Percentiles rank a stretch among this genome's conserved stretches.
phyloP scores from a whole-genome alignment of 164 flowering plant species.

The Dillenia suffruticosa region DNA sequence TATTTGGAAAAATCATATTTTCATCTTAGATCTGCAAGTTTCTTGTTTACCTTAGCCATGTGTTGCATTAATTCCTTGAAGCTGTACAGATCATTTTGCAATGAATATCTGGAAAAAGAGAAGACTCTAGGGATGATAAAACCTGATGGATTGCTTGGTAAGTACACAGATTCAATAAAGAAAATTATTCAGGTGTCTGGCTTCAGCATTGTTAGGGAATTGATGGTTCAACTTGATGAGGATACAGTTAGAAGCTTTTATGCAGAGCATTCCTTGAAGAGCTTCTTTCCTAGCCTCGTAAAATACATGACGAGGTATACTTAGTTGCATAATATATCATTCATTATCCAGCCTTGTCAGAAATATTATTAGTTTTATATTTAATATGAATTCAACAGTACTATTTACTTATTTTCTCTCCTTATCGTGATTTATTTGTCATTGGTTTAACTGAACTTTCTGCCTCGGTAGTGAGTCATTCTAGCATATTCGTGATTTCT shows the following conservation, averaged over 20 bases:
- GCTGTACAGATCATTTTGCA: conserved; percentile 27
- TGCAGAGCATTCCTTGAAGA: conserved; percentile 64
- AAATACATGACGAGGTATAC: conserved; percentile 82
- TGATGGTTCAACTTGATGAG: conserved; percentile 45
- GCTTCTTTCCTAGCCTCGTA: conserved; percentile 66
- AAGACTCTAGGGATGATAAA: conserved; percentile 80
- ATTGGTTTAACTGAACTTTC: too few relatives aligned
- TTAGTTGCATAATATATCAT: background rate
- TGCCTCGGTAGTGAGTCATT: too few relatives aligned
- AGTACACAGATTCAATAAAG: conserved; percentile 49
- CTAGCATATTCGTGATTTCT: too few relatives aligned
- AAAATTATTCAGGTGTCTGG: conserved; percentile 46
- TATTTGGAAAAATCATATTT: too few relatives aligned
- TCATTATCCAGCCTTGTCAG: too few relatives aligned
- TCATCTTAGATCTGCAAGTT: too few relatives aligned
- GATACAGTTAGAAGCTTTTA: conserved; percentile 43
- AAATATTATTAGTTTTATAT: too few relatives aligned
- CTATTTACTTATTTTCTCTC: too few relatives aligned
- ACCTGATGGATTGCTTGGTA: conserved; percentile 75
- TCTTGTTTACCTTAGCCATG: too few relatives aligned
- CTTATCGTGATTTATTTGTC: too few relatives aligned
- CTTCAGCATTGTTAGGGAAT: conserved; percentile 50
- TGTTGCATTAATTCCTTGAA: background rate
- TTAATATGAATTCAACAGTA: background rate
- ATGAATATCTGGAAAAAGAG: conserved; percentile 33